These are phyloP conservation scores for Puya raimondii DNA, from an alignment of 176 grass and related monocot species.

Conservation along the genomic window DNA sequence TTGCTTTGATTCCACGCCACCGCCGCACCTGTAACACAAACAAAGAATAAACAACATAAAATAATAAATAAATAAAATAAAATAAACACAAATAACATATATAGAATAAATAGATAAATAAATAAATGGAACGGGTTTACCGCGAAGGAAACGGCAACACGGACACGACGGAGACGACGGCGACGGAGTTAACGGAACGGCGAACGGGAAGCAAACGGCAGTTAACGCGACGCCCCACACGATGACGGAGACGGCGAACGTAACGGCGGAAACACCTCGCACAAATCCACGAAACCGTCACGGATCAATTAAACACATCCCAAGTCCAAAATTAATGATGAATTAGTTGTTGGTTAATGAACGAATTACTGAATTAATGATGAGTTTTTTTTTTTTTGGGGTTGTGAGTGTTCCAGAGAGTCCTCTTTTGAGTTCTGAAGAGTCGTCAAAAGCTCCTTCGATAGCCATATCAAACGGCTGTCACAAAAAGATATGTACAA, in stretches of 20 bases:
- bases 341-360: not conserved
- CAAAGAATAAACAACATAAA: not conserved
- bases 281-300: too few relatives aligned
- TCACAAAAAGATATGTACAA: slow-evolving; percentile 28
- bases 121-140: not conserved
- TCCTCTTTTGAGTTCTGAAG: slow-evolving; percentile 11
- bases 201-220: not conserved
- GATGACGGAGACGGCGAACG: not conserved
- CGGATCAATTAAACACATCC: not conserved
- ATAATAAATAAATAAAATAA: not conserved
- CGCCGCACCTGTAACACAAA: not conserved
- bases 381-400: not conserved
- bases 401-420: not conserved
- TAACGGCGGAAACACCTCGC: not conserved
- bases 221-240: not conserved
- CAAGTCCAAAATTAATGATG: not conserved
- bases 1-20: not conserved
- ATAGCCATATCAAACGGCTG: slow-evolving; percentile 15
- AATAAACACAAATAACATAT: not conserved
- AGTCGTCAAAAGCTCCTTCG: slow-evolving; percentile 19
- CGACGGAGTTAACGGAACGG: not conserved
- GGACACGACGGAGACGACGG: not conserved
- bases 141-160: not conserved
- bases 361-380: not conserved
- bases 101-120: not conserved